Evolutionary conservation across 2,329 filamentous ascomycete species (phyloP), one percentile per base, ranked within the genome.

Genomic region (Botrytis cinerea): DNA sequence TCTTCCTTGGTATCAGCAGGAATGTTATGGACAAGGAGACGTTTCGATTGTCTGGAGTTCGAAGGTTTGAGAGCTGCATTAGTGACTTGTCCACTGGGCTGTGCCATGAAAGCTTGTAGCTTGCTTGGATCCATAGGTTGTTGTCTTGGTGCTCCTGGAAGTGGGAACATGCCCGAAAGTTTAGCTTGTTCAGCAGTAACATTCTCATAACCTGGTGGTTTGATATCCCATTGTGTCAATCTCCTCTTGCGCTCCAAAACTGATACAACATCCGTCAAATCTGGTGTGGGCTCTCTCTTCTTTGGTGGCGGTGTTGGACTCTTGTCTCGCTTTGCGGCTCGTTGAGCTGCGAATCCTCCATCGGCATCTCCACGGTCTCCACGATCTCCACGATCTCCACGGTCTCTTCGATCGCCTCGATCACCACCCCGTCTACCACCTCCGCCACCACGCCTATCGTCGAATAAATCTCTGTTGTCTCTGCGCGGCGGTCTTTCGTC

Each of bases 161-260:
- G 89, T 75, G 97, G 95, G 85, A 99, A 99, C 96, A 99, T 98
- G 85, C 95, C 92, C 77, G 97, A 99, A 62, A 99, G 88, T 86
- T 99, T 99, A 69, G 96, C 97, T 83, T 99, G 97, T 83, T 99
- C 97, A 35, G 96, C 94, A 3, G 96, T 98, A 77, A 99, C 95
- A 83, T 96, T 97, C 81, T 99, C 97, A 81, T 99, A 99, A 62
- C 96, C 95, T 25, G 94, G 93, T 9, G 96, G 96, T 85, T 99
- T 99, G 83, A 99, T 98, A 82, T 99, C 97, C 96, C 96, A 99
- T 83, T 99, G 97, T 51, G 95, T 98, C 86, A 99, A 86, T 74
- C 96, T 92, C 78, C 97, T 92, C 86, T 95, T 96, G 79, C 95
- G 91, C 80, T 95, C 91, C 76, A 94, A 85, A 74, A 99, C 87